These are phyloP conservation scores for Hyphopichia wangnamkhiaoensis DNA, from an alignment of 1,139 yeast genomes.

Conservation along the genomic window DNA sequence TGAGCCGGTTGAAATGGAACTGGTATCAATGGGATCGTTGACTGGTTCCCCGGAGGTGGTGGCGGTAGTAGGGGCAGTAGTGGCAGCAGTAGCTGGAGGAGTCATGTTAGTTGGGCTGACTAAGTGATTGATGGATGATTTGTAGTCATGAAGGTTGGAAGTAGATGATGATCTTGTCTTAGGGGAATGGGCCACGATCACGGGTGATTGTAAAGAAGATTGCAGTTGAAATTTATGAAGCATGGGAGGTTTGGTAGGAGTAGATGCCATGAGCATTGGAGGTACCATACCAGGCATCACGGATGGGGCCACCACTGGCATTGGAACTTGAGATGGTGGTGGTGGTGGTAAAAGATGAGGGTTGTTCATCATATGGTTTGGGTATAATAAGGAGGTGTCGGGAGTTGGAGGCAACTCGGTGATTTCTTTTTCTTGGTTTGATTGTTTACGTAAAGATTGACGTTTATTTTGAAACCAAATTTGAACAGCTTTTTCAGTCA, in stretches of 20 bases:
- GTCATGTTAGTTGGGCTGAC: slow-evolving; percentile 8
- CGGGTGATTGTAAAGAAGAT: slow-evolving; percentile 27
- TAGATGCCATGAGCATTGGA: slow-evolving; percentile 14
- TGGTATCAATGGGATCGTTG: slow-evolving; percentile 13
- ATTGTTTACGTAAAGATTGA: slow-evolving; percentile 70
- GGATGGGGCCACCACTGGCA: not conserved
- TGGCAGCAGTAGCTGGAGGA: slow-evolving; percentile 21
- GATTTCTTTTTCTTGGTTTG: slow-evolving; percentile 41
- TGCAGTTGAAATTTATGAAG: slow-evolving; percentile 24
- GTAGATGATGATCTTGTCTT: slow-evolving; percentile 23
- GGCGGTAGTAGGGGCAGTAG: slow-evolving; percentile 16
- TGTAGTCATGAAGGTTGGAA: slow-evolving; percentile 10
- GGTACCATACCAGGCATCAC: not conserved
- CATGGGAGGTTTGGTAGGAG: slow-evolving; percentile 27
- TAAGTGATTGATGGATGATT: not conserved
- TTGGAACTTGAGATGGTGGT: not conserved
- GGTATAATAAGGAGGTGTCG: slow-evolving; percentile 1
- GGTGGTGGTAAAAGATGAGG: not conserved
- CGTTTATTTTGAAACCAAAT: slow-evolving; percentile 98
- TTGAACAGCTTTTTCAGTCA: slow-evolving; percentile 97
- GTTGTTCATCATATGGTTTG: not conserved
- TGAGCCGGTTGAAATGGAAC: slow-evolving; percentile 8
- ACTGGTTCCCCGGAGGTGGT: slow-evolving; percentile 24
- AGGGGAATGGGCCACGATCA: no score
- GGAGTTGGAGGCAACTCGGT: slow-evolving; percentile 49